Percentiles rank a stretch among this genome's conserved stretches.
phyloP scores from a whole-genome alignment of 2,329 filamentous ascomycete species.

The Cladosporium velox region DNA sequence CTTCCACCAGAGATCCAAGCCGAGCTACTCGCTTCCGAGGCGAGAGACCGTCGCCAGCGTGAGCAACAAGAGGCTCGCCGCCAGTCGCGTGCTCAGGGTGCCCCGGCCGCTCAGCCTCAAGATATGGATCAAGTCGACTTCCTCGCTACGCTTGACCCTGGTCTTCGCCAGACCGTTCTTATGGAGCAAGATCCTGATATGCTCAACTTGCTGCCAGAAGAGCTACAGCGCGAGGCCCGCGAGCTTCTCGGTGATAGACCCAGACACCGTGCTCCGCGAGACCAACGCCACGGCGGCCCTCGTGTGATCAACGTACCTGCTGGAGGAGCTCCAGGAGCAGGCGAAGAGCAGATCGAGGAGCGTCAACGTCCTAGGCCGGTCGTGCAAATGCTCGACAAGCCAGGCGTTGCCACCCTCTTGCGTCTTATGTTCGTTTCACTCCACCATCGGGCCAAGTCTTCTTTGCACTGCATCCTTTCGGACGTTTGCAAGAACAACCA shows the following conservation, averaged over 20 bases:
- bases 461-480: slow-evolving; percentile 82
- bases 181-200: slow-evolving; percentile 82
- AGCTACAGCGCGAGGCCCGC: slow-evolving; percentile 83
- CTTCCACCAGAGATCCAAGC: slow-evolving; percentile 85
- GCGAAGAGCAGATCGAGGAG: slow-evolving; percentile 9
- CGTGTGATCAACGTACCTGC: slow-evolving; percentile 19
- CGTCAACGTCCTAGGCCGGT: slow-evolving; percentile 60
- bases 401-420: slow-evolving; percentile 90
- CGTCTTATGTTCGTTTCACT: slow-evolving; percentile 98
- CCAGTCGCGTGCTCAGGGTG: slow-evolving; percentile 52
- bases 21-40: slow-evolving; percentile 89
- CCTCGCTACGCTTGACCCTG: slow-evolving; percentile 82
- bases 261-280: slow-evolving; percentile 21
- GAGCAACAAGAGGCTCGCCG: slow-evolving; percentile 80
- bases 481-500: slow-evolving; percentile 97
- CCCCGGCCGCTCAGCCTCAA: slow-evolving; percentile 57
- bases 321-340: background rate
- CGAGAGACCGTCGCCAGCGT: slow-evolving; percentile 81
- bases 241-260: slow-evolving; percentile 60
- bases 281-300: slow-evolving; percentile 2
- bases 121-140: slow-evolving; percentile 96
- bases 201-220: slow-evolving; percentile 78
- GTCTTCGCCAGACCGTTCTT: slow-evolving; percentile 80
- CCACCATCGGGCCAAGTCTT: slow-evolving; percentile 79
- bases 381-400: slow-evolving; percentile 95